A percentile compares a stretch with the other conserved stretches of the same genome.
phyloP scores from a whole-genome alignment of 805 yeast species.

The Candida rishiriensis region DNA sequence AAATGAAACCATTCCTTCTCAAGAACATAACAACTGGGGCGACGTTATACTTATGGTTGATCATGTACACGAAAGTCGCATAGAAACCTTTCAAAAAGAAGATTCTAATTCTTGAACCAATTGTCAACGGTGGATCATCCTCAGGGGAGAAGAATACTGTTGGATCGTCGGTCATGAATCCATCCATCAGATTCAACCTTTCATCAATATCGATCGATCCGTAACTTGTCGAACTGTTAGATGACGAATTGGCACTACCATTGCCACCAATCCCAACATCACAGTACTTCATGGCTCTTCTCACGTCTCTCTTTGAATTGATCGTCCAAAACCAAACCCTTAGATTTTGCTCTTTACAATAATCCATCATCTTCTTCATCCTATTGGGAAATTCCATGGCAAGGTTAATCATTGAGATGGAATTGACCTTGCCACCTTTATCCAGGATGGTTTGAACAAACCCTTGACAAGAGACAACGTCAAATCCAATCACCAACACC shows the following conservation, averaged over 20 bases:
- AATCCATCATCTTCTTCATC: slow-evolving; percentile 13
- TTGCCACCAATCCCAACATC: slow-evolving; percentile 20
- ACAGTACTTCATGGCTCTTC: slow-evolving; percentile 12
- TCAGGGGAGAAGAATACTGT: slow-evolving; percentile 1
- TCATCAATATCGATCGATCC: too few relatives aligned
- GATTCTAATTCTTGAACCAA: slow-evolving; percentile 3
- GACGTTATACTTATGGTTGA: slow-evolving; percentile 19
- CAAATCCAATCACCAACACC: slow-evolving; percentile 29
- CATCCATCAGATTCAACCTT: slow-evolving; percentile 10
- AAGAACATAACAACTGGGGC: slow-evolving; percentile 11
- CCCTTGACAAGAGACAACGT: slow-evolving; percentile 15
- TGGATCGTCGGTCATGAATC: slow-evolving; percentile 21
- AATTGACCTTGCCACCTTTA: slow-evolving; percentile 15
- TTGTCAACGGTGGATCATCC: not conserved
- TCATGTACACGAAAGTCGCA: slow-evolving; percentile 12
- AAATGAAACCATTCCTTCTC: slow-evolving; percentile 21
- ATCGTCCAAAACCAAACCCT: slow-evolving; percentile 36
- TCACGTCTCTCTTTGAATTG: slow-evolving; percentile 22
- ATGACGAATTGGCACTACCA: slow-evolving; percentile 5
- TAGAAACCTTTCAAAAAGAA: slow-evolving; percentile 15
- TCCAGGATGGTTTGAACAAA: slow-evolving; percentile 18
- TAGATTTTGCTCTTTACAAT: slow-evolving; percentile 15
- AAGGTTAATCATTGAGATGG: slow-evolving; percentile 21
- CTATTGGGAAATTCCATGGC: slow-evolving; percentile 18
- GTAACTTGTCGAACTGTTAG: slow-evolving; percentile 3